Evolutionary conservation across 345 rosid genomes (phyloP).

Genomic region (Ceriops decandra): DNA sequence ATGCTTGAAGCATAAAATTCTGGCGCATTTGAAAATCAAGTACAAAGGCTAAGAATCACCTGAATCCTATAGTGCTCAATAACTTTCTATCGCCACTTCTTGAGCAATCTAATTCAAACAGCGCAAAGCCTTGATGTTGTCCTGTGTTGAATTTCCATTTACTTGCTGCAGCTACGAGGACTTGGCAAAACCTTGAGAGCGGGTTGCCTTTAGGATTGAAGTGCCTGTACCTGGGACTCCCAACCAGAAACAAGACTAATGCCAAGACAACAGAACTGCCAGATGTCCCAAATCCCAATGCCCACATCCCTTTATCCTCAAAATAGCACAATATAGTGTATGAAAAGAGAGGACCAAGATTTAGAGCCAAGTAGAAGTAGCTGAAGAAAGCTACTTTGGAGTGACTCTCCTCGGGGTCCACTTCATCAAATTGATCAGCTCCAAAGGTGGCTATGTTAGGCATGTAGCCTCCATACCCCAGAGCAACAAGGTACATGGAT

Average conservation of each 20-base stretch:
- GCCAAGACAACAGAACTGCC: slow-evolving; percentile 21
- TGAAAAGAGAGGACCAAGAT: slow-evolving; percentile 35
- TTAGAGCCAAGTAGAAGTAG: slow-evolving; percentile 30
- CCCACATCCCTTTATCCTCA: slow-evolving; percentile 31
- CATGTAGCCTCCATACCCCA: slow-evolving; percentile 31
- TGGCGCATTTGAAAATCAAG: too few relatives aligned
- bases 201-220: slow-evolving; percentile 28
- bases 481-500: slow-evolving; percentile 28
- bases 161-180: slow-evolving; percentile 18
- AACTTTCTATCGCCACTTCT: slow-evolving; percentile 11
- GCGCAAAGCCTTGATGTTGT: background rate
- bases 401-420: slow-evolving; percentile 11
- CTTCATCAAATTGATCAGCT: slow-evolving; percentile 26
- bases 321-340: slow-evolving; percentile 28
- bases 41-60: background rate
- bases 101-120: slow-evolving; percentile 13
- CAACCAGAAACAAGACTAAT: slow-evolving; percentile 18
- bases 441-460: slow-evolving; percentile 32
- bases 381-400: slow-evolving; percentile 29
- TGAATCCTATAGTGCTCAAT: slow-evolving; percentile 20
- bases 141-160: slow-evolving; percentile 9
- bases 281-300: slow-evolving; percentile 29
- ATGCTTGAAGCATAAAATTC: too few relatives aligned
- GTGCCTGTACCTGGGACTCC: slow-evolving; percentile 23
- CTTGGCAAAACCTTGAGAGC: slow-evolving; percentile 25